phyloP scores from a whole-genome alignment of 1,284 basidiomycete genomes.

The Athelia psychrophila region DNA sequence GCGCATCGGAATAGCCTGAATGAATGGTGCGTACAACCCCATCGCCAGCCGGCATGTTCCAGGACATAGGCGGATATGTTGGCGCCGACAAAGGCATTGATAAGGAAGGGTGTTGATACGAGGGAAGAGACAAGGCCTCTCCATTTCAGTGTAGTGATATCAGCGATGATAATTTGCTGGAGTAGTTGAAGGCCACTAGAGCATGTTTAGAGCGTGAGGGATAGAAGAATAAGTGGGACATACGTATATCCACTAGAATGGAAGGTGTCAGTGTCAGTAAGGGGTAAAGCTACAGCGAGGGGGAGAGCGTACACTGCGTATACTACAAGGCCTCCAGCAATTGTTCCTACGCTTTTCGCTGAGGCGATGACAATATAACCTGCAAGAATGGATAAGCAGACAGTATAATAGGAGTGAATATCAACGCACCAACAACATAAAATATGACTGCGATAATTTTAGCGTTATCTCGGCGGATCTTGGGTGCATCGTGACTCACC shows the following conservation, averaged over 20 bases:
- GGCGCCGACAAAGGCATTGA: conserved; percentile 68
- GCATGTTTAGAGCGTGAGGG: neutral
- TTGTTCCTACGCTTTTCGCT: conserved; percentile 48
- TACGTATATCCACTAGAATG: conserved; percentile 51
- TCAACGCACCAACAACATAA: conserved; percentile 46
- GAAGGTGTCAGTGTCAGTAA: conserved; percentile 3
- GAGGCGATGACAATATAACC: conserved; percentile 71
- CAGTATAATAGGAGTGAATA: neutral
- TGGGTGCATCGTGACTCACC: conserved; percentile 38
- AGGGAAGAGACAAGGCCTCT: conserved; percentile 67
- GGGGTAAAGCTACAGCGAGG: neutral
- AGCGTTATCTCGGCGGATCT: neutral
- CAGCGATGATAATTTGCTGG: conserved; percentile 75
- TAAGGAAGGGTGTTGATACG: conserved; percentile 66
- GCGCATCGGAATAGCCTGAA: neutral
- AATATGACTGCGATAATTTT: conserved; percentile 40
- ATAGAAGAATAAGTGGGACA: conserved; percentile 12
- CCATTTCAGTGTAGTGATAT: conserved; percentile 79
- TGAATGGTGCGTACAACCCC: conserved; percentile 54
- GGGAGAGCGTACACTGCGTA: conserved; percentile 46
- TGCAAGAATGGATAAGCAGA: conserved; percentile 14
- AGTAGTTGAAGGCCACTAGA: conserved; percentile 65
- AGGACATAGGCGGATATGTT: conserved; percentile 64
- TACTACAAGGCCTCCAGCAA: conserved; percentile 53
- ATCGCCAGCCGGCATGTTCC: conserved; percentile 63